phyloP scores from a whole-genome alignment of 495 filamentous ascomycete genomes.

The Podospora tetraspora region DNA sequence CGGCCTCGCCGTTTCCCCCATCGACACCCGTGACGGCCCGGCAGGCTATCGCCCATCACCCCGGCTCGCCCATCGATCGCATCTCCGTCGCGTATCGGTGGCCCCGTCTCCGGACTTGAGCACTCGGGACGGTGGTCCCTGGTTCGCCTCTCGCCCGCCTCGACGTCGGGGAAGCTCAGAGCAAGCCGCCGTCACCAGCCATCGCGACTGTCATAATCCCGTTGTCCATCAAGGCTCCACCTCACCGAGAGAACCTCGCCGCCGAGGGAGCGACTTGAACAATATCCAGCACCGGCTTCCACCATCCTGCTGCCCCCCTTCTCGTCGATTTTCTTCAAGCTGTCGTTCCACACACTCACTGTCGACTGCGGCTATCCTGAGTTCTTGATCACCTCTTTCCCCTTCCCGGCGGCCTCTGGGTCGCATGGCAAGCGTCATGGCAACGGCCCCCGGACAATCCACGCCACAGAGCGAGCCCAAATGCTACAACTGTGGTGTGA shows the following conservation, averaged over 20 bases:
- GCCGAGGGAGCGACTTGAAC: not conserved
- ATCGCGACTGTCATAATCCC: not conserved
- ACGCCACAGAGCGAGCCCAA: slow-evolving; percentile 30
- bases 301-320: not conserved
- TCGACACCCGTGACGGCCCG: not conserved
- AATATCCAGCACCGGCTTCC: not conserved
- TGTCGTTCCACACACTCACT: not conserved
- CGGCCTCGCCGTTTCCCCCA: not conserved
- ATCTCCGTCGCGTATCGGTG: not conserved
- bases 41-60: not conserved
- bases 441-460: slow-evolving; percentile 33
- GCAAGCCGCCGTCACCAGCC: not conserved
- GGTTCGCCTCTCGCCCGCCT: not conserved
- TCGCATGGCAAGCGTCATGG: slow-evolving; percentile 22
- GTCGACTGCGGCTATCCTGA: not conserved
- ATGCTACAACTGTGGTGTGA: slow-evolving; percentile 50
- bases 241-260: not conserved
- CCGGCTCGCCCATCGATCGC: not conserved
- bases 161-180: not conserved
- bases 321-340: not conserved
- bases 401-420: not conserved
- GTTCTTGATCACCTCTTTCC: not conserved
- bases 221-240: too few species aligned
- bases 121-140: not conserved
- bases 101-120: not conserved